phyloP scores from a whole-genome alignment of 78 protist species.

The Dictyostelium discoideum region DNA sequence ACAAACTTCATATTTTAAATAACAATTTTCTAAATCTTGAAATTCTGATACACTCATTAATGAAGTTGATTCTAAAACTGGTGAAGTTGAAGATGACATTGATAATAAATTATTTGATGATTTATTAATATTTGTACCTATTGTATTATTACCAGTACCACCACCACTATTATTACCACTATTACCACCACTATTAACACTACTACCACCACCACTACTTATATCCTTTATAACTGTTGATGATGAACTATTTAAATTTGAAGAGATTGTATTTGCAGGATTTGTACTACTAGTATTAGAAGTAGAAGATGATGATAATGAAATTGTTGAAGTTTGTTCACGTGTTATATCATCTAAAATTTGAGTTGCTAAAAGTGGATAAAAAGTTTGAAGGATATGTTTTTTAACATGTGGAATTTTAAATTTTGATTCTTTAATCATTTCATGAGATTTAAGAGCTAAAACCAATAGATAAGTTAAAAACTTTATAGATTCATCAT shows the following conservation, averaged over 20 bases:
- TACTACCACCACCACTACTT: not conserved
- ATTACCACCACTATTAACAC: not conserved
- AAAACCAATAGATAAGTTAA: conserved; percentile 31
- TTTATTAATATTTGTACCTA: not conserved
- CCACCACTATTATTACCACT: not conserved
- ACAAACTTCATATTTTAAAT: conserved; percentile 19
- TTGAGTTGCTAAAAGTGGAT: conserved; percentile 58
- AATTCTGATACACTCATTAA: not conserved
- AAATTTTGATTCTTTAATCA: conserved; percentile 9
- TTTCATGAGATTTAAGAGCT: not conserved
- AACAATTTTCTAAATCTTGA: conserved; percentile 27
- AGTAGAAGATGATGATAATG: not conserved
- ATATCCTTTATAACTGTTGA: not conserved
- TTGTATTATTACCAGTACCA: not conserved
- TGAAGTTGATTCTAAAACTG: not conserved
- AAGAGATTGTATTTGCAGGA: not conserved
- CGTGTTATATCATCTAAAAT: conserved; percentile 21
- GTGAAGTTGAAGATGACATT: not conserved
- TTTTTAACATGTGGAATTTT: conserved; percentile 44
- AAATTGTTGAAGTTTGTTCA: not conserved
- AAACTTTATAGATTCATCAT: conserved; percentile 60
- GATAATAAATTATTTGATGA: not conserved
- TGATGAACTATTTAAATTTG: not conserved
- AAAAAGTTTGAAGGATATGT: conserved; percentile 43
- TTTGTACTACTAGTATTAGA: not conserved